Evolutionary conservation across 441 rosid genomes (phyloP), one percentile per base, ranked within the genome.

Genomic region (Dalechampia spathulata): DNA sequence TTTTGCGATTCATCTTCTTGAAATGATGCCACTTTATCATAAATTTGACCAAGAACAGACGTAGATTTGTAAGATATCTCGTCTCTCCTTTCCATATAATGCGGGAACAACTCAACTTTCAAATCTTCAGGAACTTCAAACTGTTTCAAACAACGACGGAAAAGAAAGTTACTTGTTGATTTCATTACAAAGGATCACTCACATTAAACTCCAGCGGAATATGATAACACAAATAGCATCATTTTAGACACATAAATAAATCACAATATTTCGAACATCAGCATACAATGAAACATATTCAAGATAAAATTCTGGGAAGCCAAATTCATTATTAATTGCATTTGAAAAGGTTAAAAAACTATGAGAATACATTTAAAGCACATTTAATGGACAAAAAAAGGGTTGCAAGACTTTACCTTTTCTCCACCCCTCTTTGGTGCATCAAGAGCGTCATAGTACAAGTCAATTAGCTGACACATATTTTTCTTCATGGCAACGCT

Each of bases 391-490:
- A 8, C 6, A 27, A 42, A 22, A 15, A 48, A 16, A 46, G 19
- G 10, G 39, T 17, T 1, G 30, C n/a, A 34, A 38, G 30, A 68
- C 74, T 23, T n/a, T 42, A 78, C 89, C 85, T 73, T 75, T 59
- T 7, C 25, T 26, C 82, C 84, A 1, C 79, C 61, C 20, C 66
- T 75, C 57, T 88, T 89, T 0, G 95, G 79, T 48, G 95, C 95
- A 78, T 88, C 96, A 16, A 91, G 57, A 53, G 98, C 90, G 61
- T 88, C 85, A 54, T 88, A 92, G 32, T 84, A 88, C 42, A 77
- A 54, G 58, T 86, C 76, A 28, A 80, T 63, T 51, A 86, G 55
- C 38, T n/a, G 69, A 0, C 16, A 17, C 27, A 88, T 56, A 21
- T 77, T 80, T 43, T 58, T 23, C 61, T 63, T 70, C 74, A 78